Evolutionary conservation across 768 basidiomycete genomes (phyloP), one percentile per base, ranked within the genome.

Genomic region (Mycena amicta): DNA sequence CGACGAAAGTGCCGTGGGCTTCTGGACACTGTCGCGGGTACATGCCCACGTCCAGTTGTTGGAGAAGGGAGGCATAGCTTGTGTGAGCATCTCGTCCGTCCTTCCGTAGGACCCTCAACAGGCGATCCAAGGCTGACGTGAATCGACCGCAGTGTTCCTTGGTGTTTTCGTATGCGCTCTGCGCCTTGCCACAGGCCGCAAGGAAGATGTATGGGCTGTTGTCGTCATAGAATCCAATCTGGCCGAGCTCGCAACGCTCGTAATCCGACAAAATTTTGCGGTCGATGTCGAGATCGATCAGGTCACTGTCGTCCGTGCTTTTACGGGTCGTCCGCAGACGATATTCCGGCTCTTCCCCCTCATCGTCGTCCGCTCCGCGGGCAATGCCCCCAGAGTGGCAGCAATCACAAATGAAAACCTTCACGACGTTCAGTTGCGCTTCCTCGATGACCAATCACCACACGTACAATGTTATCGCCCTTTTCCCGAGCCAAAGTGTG

Each of bases 401-500:
- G 30, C 30, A 58, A 18, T 58, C 57, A 29, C 41, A 58, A 3
- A 58, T 26, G 25, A 58, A 52, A 22, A 37, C 27, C 40, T 16
- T 22, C 22, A 28, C 5, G 26, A 33, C 2, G 1, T 18, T 8
- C 13, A 33, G n/a, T n/a, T 22, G 30, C n/a, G n/a, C n/a, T n/a
- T n/a, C 45, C 40, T 39, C 45, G 30, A 30, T 20, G 28, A 26
- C 28, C 29, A 40, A 43, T 13, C 12, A 25, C 18, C 20, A 13
- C 31, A 30, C 51, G 3, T 31, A 57, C 56, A 22, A 57, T 59
- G 25, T 59, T 59, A 37, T 46, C 49, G 22, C 57, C 57, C 45
- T 59, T 59, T 28, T 53, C 52, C 18, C 47, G 41, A 20, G 52
- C 57, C 30, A 59, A 50, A 23, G 33, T 47, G 5, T 23, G 27